phyloP scores from a whole-genome alignment of 306 rosid genomes.

The Vigna trinervia region DNA sequence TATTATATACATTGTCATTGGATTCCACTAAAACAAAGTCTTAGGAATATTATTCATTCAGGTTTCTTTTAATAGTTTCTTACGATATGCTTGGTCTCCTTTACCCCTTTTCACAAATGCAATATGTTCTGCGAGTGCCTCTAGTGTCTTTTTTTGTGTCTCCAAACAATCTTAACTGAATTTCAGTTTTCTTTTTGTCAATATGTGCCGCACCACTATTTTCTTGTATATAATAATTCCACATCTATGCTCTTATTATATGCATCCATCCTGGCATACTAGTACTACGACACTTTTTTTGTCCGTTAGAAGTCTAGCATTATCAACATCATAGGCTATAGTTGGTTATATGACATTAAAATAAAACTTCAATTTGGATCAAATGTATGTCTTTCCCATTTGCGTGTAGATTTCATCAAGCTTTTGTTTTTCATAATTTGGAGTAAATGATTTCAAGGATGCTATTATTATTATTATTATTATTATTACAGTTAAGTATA shows the following conservation, averaged over 20 bases:
- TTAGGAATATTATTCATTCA: not conserved
- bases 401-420: not conserved
- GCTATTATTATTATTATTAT: not conserved
- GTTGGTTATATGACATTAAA: not conserved
- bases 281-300: not conserved
- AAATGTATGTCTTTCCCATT: conserved; percentile 4
- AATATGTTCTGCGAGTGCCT: not conserved
- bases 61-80: not conserved
- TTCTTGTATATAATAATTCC: not conserved
- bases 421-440: not conserved
- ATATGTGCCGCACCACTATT: not conserved
- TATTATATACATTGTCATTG: not conserved
- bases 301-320: not conserved
- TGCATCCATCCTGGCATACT: not conserved
- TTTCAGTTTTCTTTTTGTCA: not conserved
- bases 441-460: not conserved
- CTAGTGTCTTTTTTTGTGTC: not conserved
- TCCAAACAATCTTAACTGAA: not conserved
- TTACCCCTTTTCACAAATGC: not conserved
- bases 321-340: not conserved
- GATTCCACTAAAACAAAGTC: not conserved
- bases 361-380: not conserved
- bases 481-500: conserved; percentile 12
- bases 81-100: not conserved
- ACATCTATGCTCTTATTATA: not conserved